Conservation (phyloP, 164 flowering plant species). For the Vitis vinifera region DNA sequence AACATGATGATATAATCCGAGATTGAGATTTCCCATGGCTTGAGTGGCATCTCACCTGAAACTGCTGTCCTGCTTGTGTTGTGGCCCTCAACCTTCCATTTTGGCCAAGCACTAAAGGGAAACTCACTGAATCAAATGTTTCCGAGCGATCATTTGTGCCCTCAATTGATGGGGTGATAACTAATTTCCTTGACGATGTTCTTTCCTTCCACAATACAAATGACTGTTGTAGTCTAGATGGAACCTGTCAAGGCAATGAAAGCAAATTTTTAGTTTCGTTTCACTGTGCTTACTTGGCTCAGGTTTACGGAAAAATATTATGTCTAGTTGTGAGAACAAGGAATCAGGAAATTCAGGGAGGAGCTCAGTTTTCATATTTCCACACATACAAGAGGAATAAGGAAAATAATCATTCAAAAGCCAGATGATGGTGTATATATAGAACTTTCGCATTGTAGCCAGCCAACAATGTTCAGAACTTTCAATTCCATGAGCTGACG, state of each 20-base stretch:
- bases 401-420: background rate
- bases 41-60: constrained; percentile 14
- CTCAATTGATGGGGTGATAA: constrained; percentile 3
- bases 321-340: background rate
- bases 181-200: constrained; percentile 11
- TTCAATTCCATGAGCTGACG: too few relatives aligned
- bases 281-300: background rate
- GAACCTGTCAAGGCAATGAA: constrained; percentile 47
- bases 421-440: background rate
- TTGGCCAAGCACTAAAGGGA: constrained; percentile 19
- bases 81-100: constrained; percentile 33
- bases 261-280: background rate
- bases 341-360: too few relatives aligned
- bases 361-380: background rate
- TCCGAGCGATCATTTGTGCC: constrained; percentile 1
- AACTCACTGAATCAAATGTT: constrained; percentile 30
- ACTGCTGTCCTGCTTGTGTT: constrained; percentile 9
- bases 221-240: constrained; percentile 42
- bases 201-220: constrained; percentile 48
- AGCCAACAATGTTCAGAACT: too few relatives aligned
- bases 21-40: constrained; percentile 31
- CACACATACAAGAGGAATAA: background rate
- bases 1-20: constrained; percentile 17
- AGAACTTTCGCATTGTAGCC: background rate
- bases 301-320: background rate